Conservation (phyloP, 176 grass and related monocot species). For the Oryza coarctata region DNA sequence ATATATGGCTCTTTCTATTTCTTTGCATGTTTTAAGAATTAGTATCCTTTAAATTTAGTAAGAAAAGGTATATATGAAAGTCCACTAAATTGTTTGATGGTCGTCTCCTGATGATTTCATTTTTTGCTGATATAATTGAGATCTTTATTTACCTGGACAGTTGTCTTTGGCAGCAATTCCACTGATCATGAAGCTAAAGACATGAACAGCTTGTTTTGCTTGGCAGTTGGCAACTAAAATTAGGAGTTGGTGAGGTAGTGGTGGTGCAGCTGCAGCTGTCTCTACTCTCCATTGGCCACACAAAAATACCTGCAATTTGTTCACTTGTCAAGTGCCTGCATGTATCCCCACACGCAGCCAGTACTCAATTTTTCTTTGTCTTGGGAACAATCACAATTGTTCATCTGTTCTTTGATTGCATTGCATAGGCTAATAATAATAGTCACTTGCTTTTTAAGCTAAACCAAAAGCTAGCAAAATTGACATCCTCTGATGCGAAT, state of each 20-base stretch:
- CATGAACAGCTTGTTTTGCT: slow-evolving; percentile 29
- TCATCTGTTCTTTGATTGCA: slow-evolving; percentile 11
- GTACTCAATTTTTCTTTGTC: not conserved
- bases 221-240: slow-evolving; percentile 45
- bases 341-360: not conserved
- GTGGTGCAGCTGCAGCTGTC: slow-evolving; percentile 37
- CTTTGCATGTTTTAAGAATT: not conserved
- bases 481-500: not conserved
- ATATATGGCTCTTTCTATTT: not conserved
- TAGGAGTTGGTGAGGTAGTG: slow-evolving; percentile 41
- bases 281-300: slow-evolving; percentile 19
- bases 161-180: not conserved
- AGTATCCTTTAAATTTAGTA: not conserved
- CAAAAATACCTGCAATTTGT: slow-evolving; percentile 27
- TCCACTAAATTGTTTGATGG: slow-evolving; percentile 3
- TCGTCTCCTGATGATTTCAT: too few species aligned
- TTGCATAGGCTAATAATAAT: slow-evolving; percentile 11
- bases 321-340: not conserved
- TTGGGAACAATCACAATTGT: not conserved
- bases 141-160: not conserved
- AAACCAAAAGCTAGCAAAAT: not conserved
- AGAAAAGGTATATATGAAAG: not conserved
- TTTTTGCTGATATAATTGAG: slow-evolving; percentile 9
- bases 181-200: not conserved
- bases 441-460: slow-evolving; percentile 33